Evolutionary conservation across 148 eudicot species (phyloP).

Genomic region (Nepenthes mirabilis): DNA sequence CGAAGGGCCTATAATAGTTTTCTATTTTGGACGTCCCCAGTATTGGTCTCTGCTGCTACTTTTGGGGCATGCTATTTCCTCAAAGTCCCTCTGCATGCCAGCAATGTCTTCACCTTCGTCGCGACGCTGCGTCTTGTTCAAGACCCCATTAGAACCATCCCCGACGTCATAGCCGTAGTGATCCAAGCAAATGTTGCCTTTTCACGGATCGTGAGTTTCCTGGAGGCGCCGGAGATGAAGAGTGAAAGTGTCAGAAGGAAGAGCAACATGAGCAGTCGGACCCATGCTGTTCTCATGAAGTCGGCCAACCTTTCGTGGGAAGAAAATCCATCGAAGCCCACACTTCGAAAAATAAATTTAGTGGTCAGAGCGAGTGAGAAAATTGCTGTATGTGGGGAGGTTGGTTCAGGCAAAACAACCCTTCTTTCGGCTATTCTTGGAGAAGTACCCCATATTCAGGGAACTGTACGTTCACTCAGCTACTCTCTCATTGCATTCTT

Average conservation of each 20-base stretch:
- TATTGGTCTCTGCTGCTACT: constrained; percentile 71
- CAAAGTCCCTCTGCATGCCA: constrained; percentile 51
- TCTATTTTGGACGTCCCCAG: constrained; percentile 81
- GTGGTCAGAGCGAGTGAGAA: constrained; percentile 52
- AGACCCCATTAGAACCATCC: constrained; percentile 73
- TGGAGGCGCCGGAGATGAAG: constrained; percentile 81
- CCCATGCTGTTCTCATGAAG: constrained; percentile 18
- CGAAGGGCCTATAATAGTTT: constrained; percentile 49
- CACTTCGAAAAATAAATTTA: constrained; percentile 47
- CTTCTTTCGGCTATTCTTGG: constrained; percentile 77
- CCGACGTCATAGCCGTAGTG: constrained; percentile 71
- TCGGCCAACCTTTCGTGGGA: constrained; percentile 77
- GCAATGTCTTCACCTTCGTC: constrained; percentile 84
- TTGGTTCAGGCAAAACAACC: constrained; percentile 90
- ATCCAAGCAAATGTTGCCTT: constrained; percentile 93
- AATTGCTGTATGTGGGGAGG: constrained; percentile 86
- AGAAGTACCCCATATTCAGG: constrained; percentile 63
- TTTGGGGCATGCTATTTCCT: constrained; percentile 74
- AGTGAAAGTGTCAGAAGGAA: constrained; percentile 27
- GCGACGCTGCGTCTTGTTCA: constrained; percentile 83
- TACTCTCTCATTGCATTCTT: no score
- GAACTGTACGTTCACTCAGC: constrained; percentile 40
- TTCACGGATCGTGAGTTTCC: constrained; percentile 52
- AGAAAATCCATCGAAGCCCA: constrained; percentile 31
- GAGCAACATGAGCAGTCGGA: constrained; percentile 4